Evolutionary conservation across 192 early-diverging fungal species (phyloP).

Genomic region (Coemansia sp.): DNA sequence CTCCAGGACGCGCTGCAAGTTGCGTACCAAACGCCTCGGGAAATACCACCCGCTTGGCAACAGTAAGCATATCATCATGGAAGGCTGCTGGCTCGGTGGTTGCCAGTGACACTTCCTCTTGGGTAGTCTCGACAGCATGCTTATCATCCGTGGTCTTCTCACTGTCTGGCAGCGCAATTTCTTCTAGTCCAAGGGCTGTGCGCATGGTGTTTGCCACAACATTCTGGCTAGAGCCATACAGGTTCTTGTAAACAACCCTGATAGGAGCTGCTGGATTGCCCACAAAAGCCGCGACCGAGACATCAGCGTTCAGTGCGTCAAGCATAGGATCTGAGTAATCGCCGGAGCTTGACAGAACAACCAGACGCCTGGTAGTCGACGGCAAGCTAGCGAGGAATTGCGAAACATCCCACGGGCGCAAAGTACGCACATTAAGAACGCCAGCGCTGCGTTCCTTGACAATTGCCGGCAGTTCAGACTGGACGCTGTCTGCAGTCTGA

Average conservation of each 20-base stretch:
- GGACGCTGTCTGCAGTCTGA: constrained; percentile 54
- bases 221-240: constrained; percentile 7
- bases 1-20: constrained; percentile 21
- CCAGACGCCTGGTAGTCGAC: constrained; percentile 61
- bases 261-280: constrained; percentile 48
- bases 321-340: constrained; percentile 23
- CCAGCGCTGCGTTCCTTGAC: constrained; percentile 58
- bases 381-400: constrained; percentile 73
- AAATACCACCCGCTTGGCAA: constrained; percentile 43
- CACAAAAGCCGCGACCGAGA: constrained; percentile 64
- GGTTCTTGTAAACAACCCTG: constrained; percentile 11
- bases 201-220: constrained; percentile 10
- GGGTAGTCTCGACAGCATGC: neutral
- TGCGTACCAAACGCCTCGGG: constrained; percentile 37
- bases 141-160: neutral
- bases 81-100: constrained; percentile 6
- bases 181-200: constrained; percentile 20
- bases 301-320: constrained; percentile 72
- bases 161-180: neutral
- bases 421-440: constrained; percentile 72
- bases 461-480: constrained; percentile 56
- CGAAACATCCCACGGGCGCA: constrained; percentile 80
- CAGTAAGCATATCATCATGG: constrained; percentile 4
- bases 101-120: neutral
- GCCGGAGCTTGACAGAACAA: constrained; percentile 70